Conservation (phyloP, 179 eudicot species). For the Amaranthus tricolor region DNA sequence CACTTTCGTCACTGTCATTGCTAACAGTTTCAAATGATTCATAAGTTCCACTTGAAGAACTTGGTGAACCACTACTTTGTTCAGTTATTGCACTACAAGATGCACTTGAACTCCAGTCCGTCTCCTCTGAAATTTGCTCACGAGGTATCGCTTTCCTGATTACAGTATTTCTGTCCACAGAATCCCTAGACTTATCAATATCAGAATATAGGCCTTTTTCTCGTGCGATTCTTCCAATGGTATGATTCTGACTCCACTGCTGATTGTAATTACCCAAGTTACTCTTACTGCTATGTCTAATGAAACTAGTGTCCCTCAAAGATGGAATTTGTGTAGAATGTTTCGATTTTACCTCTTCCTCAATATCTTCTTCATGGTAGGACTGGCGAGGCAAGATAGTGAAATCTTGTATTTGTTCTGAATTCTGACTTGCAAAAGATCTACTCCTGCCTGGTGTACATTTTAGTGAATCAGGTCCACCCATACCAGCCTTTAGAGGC, state of each 20-base stretch:
- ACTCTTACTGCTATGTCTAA: conserved; percentile 13
- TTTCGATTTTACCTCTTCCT: conserved; percentile 18
- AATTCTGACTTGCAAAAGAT: conserved; percentile 21
- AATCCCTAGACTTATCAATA: neutral
- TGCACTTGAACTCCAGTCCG: conserved; percentile 31
- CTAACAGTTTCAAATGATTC: conserved; percentile 28
- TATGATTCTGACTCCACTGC: conserved; percentile 9
- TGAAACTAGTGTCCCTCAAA: conserved; percentile 15
- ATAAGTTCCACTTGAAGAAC: conserved; percentile 41
- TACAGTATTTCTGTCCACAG: conserved; percentile 10
- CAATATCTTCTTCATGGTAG: conserved; percentile 1
- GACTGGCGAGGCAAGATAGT: conserved; percentile 24
- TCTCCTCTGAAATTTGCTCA: conserved; percentile 32
- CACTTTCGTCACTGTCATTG: conserved; percentile 25
- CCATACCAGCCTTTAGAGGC: conserved; percentile 14
- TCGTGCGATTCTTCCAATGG: neutral
- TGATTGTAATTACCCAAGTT: conserved; percentile 4
- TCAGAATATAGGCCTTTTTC: neutral
- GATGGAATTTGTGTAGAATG: conserved; percentile 19
- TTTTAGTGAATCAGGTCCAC: conserved; percentile 23
- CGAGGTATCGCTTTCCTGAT: conserved; percentile 9
- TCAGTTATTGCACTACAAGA: conserved; percentile 40
- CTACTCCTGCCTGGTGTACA: conserved; percentile 4
- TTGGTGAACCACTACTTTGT: conserved; percentile 35
- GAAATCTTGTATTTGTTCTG: conserved; percentile 26